These are phyloP conservation scores for Hygrocybe coccinea DNA, from an alignment of 768 basidiomycete genomes.

Conservation along the genomic window DNA sequence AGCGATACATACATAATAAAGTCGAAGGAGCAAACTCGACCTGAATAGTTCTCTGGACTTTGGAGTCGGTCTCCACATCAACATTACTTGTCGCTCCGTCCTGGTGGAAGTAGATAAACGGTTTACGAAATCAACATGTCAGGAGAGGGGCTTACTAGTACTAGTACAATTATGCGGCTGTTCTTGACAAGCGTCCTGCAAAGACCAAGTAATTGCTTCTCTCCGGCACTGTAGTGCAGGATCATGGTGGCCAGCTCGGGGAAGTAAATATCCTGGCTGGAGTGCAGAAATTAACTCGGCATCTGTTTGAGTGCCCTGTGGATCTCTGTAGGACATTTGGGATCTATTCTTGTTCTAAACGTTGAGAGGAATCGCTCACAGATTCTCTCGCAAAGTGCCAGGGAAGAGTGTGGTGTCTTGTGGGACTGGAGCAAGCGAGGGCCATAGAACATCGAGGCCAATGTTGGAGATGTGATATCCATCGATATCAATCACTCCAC, in stretches of 20 bases:
- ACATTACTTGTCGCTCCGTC: slow-evolving; percentile 63
- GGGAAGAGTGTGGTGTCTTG: slow-evolving; percentile 56
- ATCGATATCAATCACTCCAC: slow-evolving; percentile 57
- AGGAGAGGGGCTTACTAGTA: slow-evolving; percentile 44
- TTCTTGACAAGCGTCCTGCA: slow-evolving; percentile 59
- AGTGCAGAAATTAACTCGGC: slow-evolving; percentile 59
- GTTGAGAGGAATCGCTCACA: slow-evolving; percentile 47
- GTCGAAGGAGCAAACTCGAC: slow-evolving; percentile 58
- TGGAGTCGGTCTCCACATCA: slow-evolving; percentile 58
- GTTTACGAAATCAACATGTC: neutral
- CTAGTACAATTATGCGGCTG: slow-evolving; percentile 51
- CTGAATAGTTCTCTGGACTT: slow-evolving; percentile 51
- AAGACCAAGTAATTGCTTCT: slow-evolving; percentile 57
- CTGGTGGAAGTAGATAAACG: slow-evolving; percentile 31
- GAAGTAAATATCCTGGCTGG: slow-evolving; percentile 56
- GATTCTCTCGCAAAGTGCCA: slow-evolving; percentile 45
- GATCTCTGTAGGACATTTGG: slow-evolving; percentile 45
- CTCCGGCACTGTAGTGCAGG: slow-evolving; percentile 59
- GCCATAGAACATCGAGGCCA: slow-evolving; percentile 51
- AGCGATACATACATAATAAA: slow-evolving; percentile 51
- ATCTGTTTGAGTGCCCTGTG: slow-evolving; percentile 48
- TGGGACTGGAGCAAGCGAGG: slow-evolving; percentile 60
- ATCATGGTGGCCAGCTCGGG: slow-evolving; percentile 41
- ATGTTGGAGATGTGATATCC: slow-evolving; percentile 48
- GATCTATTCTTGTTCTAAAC: slow-evolving; percentile 39